Evolutionary conservation across 495 filamentous ascomycete genomes (phyloP), one percentile per base, ranked within the genome.

Genomic region (Trichocladium uniseriatum): DNA sequence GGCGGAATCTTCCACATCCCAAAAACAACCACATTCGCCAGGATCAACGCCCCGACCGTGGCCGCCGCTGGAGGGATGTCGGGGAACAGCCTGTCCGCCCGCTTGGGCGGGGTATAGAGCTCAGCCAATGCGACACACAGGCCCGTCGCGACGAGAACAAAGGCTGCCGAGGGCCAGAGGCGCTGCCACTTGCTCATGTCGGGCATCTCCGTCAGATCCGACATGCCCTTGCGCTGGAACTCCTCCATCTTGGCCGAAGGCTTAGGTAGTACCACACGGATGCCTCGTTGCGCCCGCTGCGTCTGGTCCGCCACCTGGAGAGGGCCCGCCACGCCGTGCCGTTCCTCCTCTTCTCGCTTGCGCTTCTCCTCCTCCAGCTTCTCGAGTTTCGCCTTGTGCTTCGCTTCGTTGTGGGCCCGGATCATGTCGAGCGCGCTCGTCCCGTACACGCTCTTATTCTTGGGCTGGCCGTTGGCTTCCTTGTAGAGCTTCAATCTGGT

Each of bases 21-120:
- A 47, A 76, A 85, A 14, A 90, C 65, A 5, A 68, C 56, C 11
- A 81, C 29, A 58, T 95, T 95, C 29, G 74, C 58, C 16, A 69
- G 74, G 28, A 91, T 76, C 44, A 96, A 70, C 13, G 69, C 70
- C 39, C 78, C 62, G 10, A 88, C 69, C 9, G 94, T 96, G 22
- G 90, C 87, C 2, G 83, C 80, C 3, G 91, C 80, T 1, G 86
- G 86, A 2, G 89, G 84, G 2, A 87, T 66, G 54, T 84, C 79
- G 0, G 87, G 86, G 60, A 76, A 89, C 39, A 91, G 54, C 43
- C 89, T 75, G 19, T 74, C 68, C 6, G 71, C 64, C 16, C 64
- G 67, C 24, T 65, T 63, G 0, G 86, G 83, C 16, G 86, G 77
- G 35, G 68, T 72, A 58, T 94, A 94, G 45, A 73, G 70, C 24